Conservation (phyloP, 768 basidiomycete genomes). For the Tylopilus rubrobrunneus region DNA sequence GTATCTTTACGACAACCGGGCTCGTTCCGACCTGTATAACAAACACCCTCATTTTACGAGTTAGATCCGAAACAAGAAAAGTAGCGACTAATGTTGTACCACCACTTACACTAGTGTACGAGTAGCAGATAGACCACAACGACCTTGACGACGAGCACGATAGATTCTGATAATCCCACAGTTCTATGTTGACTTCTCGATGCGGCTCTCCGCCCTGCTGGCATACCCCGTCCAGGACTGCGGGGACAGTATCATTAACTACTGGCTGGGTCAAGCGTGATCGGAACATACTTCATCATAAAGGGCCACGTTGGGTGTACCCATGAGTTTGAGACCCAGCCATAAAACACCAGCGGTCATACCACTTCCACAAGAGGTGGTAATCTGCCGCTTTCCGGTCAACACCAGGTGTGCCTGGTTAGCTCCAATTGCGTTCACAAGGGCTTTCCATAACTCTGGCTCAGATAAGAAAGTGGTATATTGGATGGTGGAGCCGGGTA, state of each 20-base stretch:
- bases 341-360: slow-evolving; percentile 97
- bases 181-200: slow-evolving; percentile 45
- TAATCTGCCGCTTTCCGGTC: slow-evolving; percentile 55
- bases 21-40: slow-evolving; percentile 13
- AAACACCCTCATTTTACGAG: slow-evolving; percentile 8
- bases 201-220: slow-evolving; percentile 65
- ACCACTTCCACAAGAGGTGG: slow-evolving; percentile 88
- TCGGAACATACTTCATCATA: slow-evolving; percentile 83
- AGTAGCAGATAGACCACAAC: slow-evolving; percentile 11
- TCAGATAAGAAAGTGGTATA: slow-evolving; percentile 60
- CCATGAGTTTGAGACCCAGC: slow-evolving; percentile 81
- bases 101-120: slow-evolving; percentile 22
- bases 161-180: slow-evolving; percentile 6
- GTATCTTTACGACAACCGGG: slow-evolving; percentile 18
- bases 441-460: slow-evolving; percentile 52
- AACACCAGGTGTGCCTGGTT: slow-evolving; percentile 54
- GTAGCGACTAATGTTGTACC: slow-evolving; percentile 27
- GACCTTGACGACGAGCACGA: not conserved
- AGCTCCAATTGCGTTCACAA: slow-evolving; percentile 61
- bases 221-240: slow-evolving; percentile 98
- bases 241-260: slow-evolving; percentile 13
- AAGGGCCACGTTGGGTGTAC: slow-evolving; percentile 57
- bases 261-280: slow-evolving; percentile 7
- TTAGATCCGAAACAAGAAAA: slow-evolving; percentile 5
- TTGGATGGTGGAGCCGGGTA: slow-evolving; percentile 34